Evolutionary conservation across 257 asterid genomes (phyloP).

Genomic region (Ehretia macrophylla): DNA sequence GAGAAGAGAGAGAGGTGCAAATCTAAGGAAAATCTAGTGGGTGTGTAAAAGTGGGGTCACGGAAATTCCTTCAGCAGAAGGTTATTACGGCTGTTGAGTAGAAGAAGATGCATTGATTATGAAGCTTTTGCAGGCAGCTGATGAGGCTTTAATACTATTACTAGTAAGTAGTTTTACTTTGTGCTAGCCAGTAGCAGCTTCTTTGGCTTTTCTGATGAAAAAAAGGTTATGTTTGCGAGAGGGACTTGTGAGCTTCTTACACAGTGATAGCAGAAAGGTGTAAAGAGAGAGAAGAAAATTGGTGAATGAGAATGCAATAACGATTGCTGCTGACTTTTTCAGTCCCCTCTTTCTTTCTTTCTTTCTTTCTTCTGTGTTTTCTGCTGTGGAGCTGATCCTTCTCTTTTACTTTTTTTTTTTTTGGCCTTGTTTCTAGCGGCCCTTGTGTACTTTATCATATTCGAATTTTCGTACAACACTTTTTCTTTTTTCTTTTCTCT

Average conservation of each 20-base stretch:
- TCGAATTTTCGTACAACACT: too few relatives aligned
- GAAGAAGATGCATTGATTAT: background rate
- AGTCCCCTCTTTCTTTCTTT: background rate
- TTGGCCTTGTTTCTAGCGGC: too few relatives aligned
- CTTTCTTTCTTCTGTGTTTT: background rate
- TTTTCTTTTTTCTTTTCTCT: too few relatives aligned
- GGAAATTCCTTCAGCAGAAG: conserved; percentile 42
- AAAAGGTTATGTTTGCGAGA: conserved; percentile 12
- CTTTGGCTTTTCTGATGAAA: conserved; percentile 29
- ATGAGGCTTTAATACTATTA: conserved; percentile 2
- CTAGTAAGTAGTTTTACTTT: conserved; percentile 15
- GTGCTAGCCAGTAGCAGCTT: too few relatives aligned
- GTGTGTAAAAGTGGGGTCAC: conserved; percentile 41
- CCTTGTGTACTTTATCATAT: too few relatives aligned
- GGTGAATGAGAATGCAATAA: conserved; percentile 4
- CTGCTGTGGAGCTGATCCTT: background rate
- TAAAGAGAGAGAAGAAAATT: conserved; percentile 21
- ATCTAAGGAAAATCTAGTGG: conserved; percentile 18
- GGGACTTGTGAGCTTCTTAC: conserved; percentile 22
- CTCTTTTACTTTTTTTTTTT: too few relatives aligned
- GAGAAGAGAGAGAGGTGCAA: conserved; percentile 1
- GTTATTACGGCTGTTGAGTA: conserved; percentile 7
- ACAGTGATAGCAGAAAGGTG: conserved; percentile 27
- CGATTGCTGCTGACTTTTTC: conserved; percentile 5
- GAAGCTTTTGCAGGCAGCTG: conserved; percentile 1